A percentile compares a stretch with the other conserved stretches of the same genome.
Evolutionary conservation across 352 stramenopile species (phyloP).

Genomic region (Peronospora farinosa): DNA sequence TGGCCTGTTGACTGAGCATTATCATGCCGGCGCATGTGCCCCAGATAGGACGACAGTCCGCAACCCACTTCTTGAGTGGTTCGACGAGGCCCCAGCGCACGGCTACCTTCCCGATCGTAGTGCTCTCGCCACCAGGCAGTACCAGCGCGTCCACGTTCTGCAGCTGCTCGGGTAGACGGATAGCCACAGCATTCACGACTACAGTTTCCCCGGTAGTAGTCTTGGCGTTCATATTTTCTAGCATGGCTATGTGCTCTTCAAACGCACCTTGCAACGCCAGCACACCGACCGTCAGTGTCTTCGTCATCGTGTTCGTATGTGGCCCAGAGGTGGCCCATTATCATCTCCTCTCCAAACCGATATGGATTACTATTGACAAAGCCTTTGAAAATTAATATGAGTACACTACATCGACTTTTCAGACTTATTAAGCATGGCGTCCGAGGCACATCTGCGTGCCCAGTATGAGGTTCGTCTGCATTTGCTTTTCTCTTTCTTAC

Average conservation of each 20-base stretch:
- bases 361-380: neutral
- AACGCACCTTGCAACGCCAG: slow-evolving; percentile 89
- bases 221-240: slow-evolving; percentile 40
- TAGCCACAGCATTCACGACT: slow-evolving; percentile 51
- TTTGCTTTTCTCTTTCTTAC: neutral
- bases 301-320: slow-evolving; percentile 5
- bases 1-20: slow-evolving; percentile 81
- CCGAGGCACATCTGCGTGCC: slow-evolving; percentile 69
- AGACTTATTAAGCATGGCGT: slow-evolving; percentile 42
- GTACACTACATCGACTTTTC: slow-evolving; percentile 7
- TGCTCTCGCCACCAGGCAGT: slow-evolving; percentile 93
- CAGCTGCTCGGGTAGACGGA: slow-evolving; percentile 79
- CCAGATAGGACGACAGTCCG: slow-evolving; percentile 82
- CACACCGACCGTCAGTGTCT: slow-evolving; percentile 64
- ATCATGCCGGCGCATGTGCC: slow-evolving; percentile 97
- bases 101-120: slow-evolving; percentile 91
- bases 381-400: slow-evolving; percentile 2
- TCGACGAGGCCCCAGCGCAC: slow-evolving; percentile 74
- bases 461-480: slow-evolving; percentile 65
- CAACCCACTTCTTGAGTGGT: slow-evolving; percentile 75
- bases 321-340: too few relatives aligned
- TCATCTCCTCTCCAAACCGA: slow-evolving; percentile 1
- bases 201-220: slow-evolving; percentile 25
- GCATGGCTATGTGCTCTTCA: slow-evolving; percentile 86
- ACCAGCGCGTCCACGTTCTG: slow-evolving; percentile 87